Evolutionary conservation across 2,329 filamentous ascomycete species (phyloP), one percentile per base, ranked within the genome.

Genomic region (Raffaelea arxii): DNA sequence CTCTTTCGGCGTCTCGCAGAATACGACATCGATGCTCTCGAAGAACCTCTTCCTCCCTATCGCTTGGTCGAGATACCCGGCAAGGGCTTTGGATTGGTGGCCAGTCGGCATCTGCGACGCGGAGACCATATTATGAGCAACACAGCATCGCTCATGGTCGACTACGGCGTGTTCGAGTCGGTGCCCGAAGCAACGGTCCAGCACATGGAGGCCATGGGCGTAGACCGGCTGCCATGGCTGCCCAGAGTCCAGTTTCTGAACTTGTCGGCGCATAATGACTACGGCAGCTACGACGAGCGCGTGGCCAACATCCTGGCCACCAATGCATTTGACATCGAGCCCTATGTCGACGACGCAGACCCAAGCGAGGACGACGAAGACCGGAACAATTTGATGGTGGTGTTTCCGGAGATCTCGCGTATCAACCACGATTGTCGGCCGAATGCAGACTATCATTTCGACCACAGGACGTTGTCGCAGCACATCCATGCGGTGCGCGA

Each of bases 341-440:
- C 50, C 21, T 58, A 56, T n/a, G 56, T 60, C 43, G 56, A 56
- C 41, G 52, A 53, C 2, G 37, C 38, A 7, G 16, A 9, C 55
- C n/a, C n/a, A n/a, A 61, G 56, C 21, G 48, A 56, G 25, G 50
- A 63, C 27, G 56, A 56, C 23, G n/a, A n/a, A n/a, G n/a, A n/a
- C n/a, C n/a, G n/a, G n/a, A n/a, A n/a, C n/a, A n/a, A n/a, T n/a
- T 63, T 65, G 46, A 66, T 62, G 48, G 58, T 60, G 44, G 59
- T 66, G n/a, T 68, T 68, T 44, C 62, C 65, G 6, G 59, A 64
- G 46, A 63, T 67, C 48, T 65, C 67, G 21, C 58, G 66, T 24
- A 56, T 69, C 52, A 71, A 71, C 56, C 68, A 71, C 54, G 66
- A 69, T 55, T 71, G 68, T 51, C 62, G 67, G 2, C 64, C 68